phyloP scores from a whole-genome alignment of 2,329 filamentous ascomycete genomes.

The Cercospora sp. region DNA sequence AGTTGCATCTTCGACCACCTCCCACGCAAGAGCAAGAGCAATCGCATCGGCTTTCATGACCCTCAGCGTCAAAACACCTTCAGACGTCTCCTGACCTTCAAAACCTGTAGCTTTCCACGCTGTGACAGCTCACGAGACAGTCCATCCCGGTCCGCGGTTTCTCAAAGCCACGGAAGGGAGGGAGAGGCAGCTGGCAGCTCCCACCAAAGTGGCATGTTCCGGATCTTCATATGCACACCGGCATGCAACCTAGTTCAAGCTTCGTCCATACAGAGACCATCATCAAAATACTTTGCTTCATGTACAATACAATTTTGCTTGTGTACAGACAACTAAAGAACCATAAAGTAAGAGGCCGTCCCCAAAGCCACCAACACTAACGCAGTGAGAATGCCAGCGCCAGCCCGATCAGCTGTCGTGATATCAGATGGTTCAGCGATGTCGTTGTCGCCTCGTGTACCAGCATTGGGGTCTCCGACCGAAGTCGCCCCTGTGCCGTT shows the following conservation, averaged over 20 bases:
- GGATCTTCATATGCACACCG: background rate
- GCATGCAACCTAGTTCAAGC: background rate
- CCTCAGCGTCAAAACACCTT: background rate
- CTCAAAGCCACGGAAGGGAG: background rate
- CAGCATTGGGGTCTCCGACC: conserved; percentile 19
- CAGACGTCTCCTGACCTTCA: background rate
- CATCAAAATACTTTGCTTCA: background rate
- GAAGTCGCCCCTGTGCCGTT: conserved; percentile 45
- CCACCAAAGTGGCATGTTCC: background rate
- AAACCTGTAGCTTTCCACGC: background rate
- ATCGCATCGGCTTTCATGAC: too few relatives aligned
- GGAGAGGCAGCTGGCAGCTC: background rate
- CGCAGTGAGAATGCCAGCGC: conserved; percentile 26
- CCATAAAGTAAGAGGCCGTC: conserved; percentile 12
- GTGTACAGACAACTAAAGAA: conserved; percentile 3
- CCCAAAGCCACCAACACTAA: conserved; percentile 15
- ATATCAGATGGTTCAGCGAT: conserved; percentile 20
- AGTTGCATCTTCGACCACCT: background rate
- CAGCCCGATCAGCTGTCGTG: conserved; percentile 26
- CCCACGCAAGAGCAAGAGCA: background rate
- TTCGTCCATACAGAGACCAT: background rate
- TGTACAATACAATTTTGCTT: background rate
- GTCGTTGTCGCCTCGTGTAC: conserved; percentile 9
- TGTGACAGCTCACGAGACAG: background rate
- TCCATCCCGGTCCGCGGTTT: background rate